These are phyloP conservation scores for Pseudogymnoascus sp. DNA, from an alignment of 2,329 filamentous ascomycete genomes.

Conservation along the genomic window DNA sequence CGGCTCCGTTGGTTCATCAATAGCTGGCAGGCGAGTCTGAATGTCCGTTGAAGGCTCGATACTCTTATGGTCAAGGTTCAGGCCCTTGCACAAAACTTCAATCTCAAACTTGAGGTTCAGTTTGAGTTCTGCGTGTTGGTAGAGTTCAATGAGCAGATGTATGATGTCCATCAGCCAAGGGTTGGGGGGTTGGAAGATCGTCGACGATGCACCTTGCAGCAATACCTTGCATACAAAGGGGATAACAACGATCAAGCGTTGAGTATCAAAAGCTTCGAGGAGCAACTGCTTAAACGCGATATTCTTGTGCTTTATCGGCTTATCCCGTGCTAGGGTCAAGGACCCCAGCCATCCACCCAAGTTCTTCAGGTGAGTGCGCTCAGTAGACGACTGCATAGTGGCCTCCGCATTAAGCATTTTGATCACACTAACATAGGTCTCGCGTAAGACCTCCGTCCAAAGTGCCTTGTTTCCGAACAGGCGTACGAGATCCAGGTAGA, in stretches of 20 bases:
- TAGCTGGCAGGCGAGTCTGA: conserved; percentile 56
- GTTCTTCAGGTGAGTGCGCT: conserved; percentile 85
- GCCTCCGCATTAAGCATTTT: conserved; percentile 84
- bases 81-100: conserved; percentile 88
- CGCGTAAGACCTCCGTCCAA: conserved; percentile 82
- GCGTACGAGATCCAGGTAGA: conserved; percentile 84
- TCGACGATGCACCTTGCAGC: conserved; percentile 72
- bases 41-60: conserved; percentile 85
- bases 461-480: conserved; percentile 70
- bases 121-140: conserved; percentile 86
- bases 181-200: conserved; percentile 88
- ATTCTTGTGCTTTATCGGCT: conserved; percentile 91
- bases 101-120: conserved; percentile 98
- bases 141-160: conserved; percentile 81
- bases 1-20: conserved; percentile 50
- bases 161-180: conserved; percentile 98
- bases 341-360: conserved; percentile 89
- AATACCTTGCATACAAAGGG: conserved; percentile 97
- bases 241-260: conserved; percentile 84
- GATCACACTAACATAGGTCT: conserved; percentile 81
- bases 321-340: conserved; percentile 84
- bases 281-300: conserved; percentile 95
- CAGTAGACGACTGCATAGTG: conserved; percentile 74
- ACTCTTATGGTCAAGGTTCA: conserved; percentile 84
- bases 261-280: conserved; percentile 86